A percentile compares a stretch with the other conserved stretches of the same genome.
These are phyloP conservation scores for Ustilago tritici DNA, from an alignment of 1,284 basidiomycete species.

Conservation along the genomic window DNA sequence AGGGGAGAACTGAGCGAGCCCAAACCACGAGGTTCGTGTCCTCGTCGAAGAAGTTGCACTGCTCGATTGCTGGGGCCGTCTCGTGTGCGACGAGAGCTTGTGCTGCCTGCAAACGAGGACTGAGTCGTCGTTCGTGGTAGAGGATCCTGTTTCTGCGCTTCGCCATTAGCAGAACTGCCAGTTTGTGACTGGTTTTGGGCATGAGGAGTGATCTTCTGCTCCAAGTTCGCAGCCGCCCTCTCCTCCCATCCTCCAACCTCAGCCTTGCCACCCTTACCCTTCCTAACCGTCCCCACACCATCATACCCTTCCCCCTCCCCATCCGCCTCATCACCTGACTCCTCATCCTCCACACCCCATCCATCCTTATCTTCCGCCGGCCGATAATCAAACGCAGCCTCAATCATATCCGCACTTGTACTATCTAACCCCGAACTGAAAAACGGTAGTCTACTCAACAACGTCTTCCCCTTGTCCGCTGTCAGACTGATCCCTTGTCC, in stretches of 20 bases:
- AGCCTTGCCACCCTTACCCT: not conserved
- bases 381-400: conserved; percentile 45
- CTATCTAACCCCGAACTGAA: conserved; percentile 28
- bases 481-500: conserved; percentile 53
- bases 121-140: conserved; percentile 24
- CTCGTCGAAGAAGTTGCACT: conserved; percentile 22
- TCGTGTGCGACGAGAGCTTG: conserved; percentile 23
- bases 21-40: conserved; percentile 36
- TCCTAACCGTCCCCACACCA: not conserved
- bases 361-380: conserved; percentile 29
- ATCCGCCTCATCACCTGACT: conserved; percentile 28
- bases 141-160: conserved; percentile 9
- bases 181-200: not conserved
- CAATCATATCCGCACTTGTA: conserved; percentile 42
- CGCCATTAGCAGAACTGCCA: not conserved
- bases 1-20: conserved; percentile 46
- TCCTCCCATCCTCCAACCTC: conserved; percentile 38
- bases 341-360: conserved; percentile 20
- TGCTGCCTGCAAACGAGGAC: conserved; percentile 31
- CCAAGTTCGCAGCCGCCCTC: conserved; percentile 21
- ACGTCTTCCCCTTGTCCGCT: conserved; percentile 47
- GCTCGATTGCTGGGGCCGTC: conserved; percentile 16
- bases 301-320: conserved; percentile 14
- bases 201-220: conserved; percentile 14
- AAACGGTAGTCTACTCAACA: conserved; percentile 36